Evolutionary conservation across 1,284 basidiomycete species (phyloP).

Genomic region (Mycosarcoma mackinlayi): DNA sequence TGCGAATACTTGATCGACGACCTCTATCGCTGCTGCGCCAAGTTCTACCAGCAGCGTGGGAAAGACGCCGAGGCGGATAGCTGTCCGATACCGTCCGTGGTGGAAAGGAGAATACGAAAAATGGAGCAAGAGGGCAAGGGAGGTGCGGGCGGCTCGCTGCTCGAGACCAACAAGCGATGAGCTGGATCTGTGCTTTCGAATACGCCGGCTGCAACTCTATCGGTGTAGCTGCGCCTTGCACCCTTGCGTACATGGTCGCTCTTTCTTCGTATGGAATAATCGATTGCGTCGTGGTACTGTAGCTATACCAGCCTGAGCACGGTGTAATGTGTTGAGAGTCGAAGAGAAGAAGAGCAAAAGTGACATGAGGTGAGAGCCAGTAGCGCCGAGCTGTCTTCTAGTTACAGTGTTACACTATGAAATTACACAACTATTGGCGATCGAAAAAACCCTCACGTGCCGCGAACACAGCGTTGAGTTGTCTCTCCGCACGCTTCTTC

Average conservation of each 20-base stretch:
- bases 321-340: too few relatives aligned
- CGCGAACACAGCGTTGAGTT: background rate
- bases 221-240: too few relatives aligned
- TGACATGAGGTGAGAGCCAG: too few relatives aligned
- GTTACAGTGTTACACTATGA: too few relatives aligned
- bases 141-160: constrained; percentile 34
- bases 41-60: constrained; percentile 58
- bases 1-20: constrained; percentile 60
- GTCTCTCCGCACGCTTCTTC: constrained; percentile 2
- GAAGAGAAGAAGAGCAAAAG: too few relatives aligned
- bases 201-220: background rate
- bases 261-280: too few relatives aligned
- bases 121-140: constrained; percentile 53
- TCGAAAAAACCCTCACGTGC: constrained; percentile 29
- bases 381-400: too few relatives aligned
- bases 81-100: constrained; percentile 60
- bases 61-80: constrained; percentile 51
- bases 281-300: too few relatives aligned
- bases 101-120: constrained; percentile 42
- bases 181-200: background rate
- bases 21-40: constrained; percentile 62
- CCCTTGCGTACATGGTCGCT: too few relatives aligned
- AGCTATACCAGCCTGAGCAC: too few relatives aligned
- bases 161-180: constrained; percentile 33
- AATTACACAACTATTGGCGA: too few relatives aligned